Base-by-base conservation (phyloP, 306 rosid species). In the Leucaena leucocephala region DNA sequence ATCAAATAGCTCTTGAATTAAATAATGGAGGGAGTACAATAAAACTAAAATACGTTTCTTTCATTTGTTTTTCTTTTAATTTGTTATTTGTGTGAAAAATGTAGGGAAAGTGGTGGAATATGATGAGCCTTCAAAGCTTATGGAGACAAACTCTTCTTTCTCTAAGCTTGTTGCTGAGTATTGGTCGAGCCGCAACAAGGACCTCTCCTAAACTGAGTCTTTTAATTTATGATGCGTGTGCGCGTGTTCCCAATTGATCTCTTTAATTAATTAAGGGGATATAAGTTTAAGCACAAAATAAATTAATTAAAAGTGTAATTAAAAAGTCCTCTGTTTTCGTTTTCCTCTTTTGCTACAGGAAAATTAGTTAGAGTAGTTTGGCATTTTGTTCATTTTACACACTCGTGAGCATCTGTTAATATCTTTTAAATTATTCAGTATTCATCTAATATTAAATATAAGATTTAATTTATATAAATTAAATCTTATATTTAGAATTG, bases 41-140 rank as follows among this genome's bases (percentile, higher is more conserved):
- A 27, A 27, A 27, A 27, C 27, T 27, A 27, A 27, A 27, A 27
- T 27, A 27, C 27, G 27, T 27, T 27, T 27, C 27, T 27, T 27
- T 27, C 27, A 0, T 27, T 27, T 27, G 27, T 27, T 27, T 27
- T 1, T 27, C 27, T 27, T 5, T 16, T 10, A 15, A 55, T 55
- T 55, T 55, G 4, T 21, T 19, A 8, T 55, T 19, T 7, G 34
- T 21, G 4, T 55, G 17, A 27, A 9, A 27, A 27, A 9, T 59
- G 36, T 12, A 33, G 67, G 67, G 42, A 34, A 61, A 61, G 7
- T 61, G 67, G 66, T 61, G 67, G 67, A 27, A 61, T 33, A 61
- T 61, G 40, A 61, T 61, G 67, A 12, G n/a, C 67, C 67, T 33
- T 33, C 67, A 33, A 27, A 61, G 67, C 67, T 61, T 0, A 61